These are phyloP conservation scores for Annulohypoxylon moriforme DNA, from an alignment of 495 filamentous ascomycete species.

Conservation along the genomic window DNA sequence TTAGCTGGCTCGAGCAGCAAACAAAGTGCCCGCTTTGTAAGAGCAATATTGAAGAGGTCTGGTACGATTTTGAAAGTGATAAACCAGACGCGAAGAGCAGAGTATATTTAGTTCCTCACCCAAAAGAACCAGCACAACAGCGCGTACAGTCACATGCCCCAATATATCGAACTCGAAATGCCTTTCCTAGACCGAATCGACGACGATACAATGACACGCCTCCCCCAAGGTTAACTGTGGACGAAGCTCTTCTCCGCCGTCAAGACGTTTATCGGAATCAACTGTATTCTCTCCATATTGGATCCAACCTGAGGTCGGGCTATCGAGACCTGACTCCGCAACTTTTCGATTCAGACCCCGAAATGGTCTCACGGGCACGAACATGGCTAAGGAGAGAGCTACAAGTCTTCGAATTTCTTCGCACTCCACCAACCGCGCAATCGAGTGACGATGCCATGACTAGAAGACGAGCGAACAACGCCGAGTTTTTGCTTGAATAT, in stretches of 20 bases:
- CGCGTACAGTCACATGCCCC: constrained; percentile 7
- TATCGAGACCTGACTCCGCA: constrained; percentile 80
- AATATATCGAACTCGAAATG: constrained; percentile 4
- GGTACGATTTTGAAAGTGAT: constrained; percentile 67
- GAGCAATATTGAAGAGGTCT: constrained; percentile 71
- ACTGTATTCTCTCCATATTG: constrained; percentile 85
- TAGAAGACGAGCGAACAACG: constrained; percentile 72
- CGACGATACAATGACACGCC: constrained; percentile 35
- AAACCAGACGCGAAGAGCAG: constrained; percentile 64
- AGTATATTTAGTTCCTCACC: constrained; percentile 56
- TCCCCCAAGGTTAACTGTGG: constrained; percentile 44
- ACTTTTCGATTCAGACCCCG: constrained; percentile 69
- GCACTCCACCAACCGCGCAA: constrained; percentile 33
- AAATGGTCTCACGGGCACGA: constrained; percentile 82
- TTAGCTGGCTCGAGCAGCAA: constrained; percentile 83
- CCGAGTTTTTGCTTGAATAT: constrained; percentile 91
- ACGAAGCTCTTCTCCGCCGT: constrained; percentile 73
- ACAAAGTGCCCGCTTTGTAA: constrained; percentile 85
- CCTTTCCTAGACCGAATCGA: constrained; percentile 21
- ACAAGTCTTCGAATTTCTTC: constrained; percentile 83
- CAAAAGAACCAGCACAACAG: constrained; percentile 32
- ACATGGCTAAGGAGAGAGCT: constrained; percentile 91
- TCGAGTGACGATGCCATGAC: constrained; percentile 48
- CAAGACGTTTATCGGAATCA: constrained; percentile 79
- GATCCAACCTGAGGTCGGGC: constrained; percentile 79